Base-by-base conservation (phyloP, 805 yeast species). In the Myxozyma neotropica region DNA sequence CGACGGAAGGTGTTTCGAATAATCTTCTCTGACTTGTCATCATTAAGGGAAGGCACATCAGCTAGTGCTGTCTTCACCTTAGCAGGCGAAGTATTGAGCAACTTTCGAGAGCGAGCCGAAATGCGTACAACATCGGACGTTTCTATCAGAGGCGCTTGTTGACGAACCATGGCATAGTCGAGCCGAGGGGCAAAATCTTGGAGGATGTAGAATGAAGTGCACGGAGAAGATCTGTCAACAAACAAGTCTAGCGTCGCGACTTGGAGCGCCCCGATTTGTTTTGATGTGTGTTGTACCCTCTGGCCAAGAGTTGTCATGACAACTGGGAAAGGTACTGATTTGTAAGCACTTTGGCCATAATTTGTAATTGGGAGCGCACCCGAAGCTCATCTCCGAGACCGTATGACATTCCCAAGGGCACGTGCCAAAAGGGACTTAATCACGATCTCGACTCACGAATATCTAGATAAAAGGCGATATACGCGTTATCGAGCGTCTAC, bases 11-110 rank as follows among this genome's bases (percentile, higher is more conserved):
- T 33, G 19, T 36, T 24, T 3, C 65, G 39, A 24, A 27, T 36
- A 3, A 26, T 36, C 38, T 63, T 63, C 21, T 63, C 66, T n/a
- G 46, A 40, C 29, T 12, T 21, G 53, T 63, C 65, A 26, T 61
- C 65, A 24, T 63, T 63, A 13, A 56, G 33, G 10, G 52, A 39
- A 23, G 49, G 43, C 17, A 42, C 15, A 29, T 21, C 43, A 29
- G 39, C 35, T 3, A 40, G 31, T 4, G 48, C 17, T 10, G 48
- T 26, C 24, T 29, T 21, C 12, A 21, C 44, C 39, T 55, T 55
- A 4, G 40, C n/a, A 13, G 59, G 59, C 23, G 59, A 55, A 5
- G 40, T 19, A 21, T 54, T 55, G 21, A 55, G 36, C 12, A 39
- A 19, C 19, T 49, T 55, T 21, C 50, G 46, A 10, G 53, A 36